Conservation (phyloP, 2,329 filamentous ascomycete genomes). For the Didymosphaeria variabile region DNA sequence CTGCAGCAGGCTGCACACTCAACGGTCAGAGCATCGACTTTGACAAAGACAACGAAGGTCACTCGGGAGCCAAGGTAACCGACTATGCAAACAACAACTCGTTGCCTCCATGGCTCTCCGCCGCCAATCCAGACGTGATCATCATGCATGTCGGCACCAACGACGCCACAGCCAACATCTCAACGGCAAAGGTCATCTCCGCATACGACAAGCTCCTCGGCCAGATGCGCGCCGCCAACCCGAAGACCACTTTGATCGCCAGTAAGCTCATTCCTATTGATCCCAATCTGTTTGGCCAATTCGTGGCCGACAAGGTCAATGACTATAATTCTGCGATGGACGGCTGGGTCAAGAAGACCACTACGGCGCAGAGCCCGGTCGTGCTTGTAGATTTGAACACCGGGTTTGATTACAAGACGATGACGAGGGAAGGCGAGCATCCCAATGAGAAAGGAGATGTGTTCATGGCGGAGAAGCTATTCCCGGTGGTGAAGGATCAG, state of each 20-base stretch:
- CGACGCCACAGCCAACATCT: slow-evolving; percentile 50
- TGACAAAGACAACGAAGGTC: slow-evolving; percentile 58
- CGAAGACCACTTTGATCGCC: slow-evolving; percentile 52
- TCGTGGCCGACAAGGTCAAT: slow-evolving; percentile 28
- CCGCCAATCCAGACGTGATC: slow-evolving; percentile 54
- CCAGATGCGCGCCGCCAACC: slow-evolving; percentile 55
- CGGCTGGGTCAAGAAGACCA: slow-evolving; percentile 23
- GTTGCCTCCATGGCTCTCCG: slow-evolving; percentile 51
- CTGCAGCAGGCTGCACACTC: slow-evolving; percentile 17
- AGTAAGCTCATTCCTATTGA: slow-evolving; percentile 29
- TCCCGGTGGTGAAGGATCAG: slow-evolving; percentile 25
- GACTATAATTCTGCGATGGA: slow-evolving; percentile 29
- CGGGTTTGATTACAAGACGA: slow-evolving; percentile 39
- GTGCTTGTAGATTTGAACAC: slow-evolving; percentile 41
- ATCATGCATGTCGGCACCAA: slow-evolving; percentile 59
- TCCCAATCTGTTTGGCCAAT: slow-evolving; percentile 31
- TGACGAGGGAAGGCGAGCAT: slow-evolving; percentile 47
- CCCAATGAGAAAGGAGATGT: slow-evolving; percentile 41
- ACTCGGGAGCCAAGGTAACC: slow-evolving; percentile 53
- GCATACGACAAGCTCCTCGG: slow-evolving; percentile 52
- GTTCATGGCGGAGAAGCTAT: slow-evolving; percentile 43
- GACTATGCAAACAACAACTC: slow-evolving; percentile 51
- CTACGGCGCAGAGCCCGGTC: slow-evolving; percentile 34
- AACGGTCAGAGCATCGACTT: slow-evolving; percentile 51
- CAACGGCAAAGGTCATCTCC: slow-evolving; percentile 43